Evolutionary conservation across 306 rosid genomes (phyloP).

Genomic region (Acacia acuminata): DNA sequence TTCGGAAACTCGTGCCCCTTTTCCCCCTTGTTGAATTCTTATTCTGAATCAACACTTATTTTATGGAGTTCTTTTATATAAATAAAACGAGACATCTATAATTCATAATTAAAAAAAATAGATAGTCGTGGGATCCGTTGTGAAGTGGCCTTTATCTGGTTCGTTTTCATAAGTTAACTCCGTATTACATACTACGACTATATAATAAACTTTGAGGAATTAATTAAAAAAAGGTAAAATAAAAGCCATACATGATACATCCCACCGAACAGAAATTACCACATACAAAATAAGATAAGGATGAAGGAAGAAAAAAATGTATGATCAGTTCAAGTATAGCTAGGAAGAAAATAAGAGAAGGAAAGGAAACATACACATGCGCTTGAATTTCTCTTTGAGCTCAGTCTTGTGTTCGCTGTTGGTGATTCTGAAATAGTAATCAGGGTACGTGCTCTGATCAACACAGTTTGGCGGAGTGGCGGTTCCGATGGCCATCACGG

Average conservation of each 20-base stretch:
- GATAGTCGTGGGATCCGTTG: not conserved
- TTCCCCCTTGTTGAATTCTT: not conserved
- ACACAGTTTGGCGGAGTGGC: slow-evolving; percentile 53
- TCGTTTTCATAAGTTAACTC: not conserved
- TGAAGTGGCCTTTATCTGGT: not conserved
- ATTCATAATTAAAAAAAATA: not conserved
- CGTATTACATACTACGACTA: not conserved
- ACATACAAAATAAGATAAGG: not conserved
- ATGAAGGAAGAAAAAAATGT: no score
- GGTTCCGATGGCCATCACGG: slow-evolving; percentile 56
- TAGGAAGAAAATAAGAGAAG: not conserved
- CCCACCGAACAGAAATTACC: not conserved
- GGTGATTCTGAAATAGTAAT: slow-evolving; percentile 54
- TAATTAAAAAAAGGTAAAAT: not conserved
- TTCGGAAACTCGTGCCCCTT: not conserved
- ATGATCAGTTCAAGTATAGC: no score
- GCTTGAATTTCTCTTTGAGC: slow-evolving; percentile 57
- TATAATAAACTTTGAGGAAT: not conserved
- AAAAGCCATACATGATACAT: not conserved
- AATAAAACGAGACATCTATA: not conserved
- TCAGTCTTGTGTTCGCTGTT: slow-evolving; percentile 30
- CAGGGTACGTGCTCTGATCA: slow-evolving; percentile 52
- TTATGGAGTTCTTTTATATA: not conserved
- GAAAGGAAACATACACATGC: slow-evolving; percentile 49
- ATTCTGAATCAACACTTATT: not conserved